Conservation (phyloP, 768 basidiomycete genomes). For the Exsudoporus frostii region DNA sequence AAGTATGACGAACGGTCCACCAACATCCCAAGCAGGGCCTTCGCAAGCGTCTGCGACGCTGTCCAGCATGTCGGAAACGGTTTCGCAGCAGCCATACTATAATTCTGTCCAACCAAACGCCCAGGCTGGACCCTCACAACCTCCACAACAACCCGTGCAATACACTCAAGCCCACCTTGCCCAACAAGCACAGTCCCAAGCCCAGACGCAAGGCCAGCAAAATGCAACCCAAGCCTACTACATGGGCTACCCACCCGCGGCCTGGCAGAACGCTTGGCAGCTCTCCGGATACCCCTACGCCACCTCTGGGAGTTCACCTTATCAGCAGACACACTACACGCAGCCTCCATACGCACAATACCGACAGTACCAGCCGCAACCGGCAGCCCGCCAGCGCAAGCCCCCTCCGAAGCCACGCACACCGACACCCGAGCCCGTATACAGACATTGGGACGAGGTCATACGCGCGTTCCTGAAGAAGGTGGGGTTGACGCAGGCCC, state of each 20-base stretch:
- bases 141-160: constrained; percentile 13
- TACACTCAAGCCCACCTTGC: constrained; percentile 20
- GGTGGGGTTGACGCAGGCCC: constrained; percentile 55
- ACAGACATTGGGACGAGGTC: constrained; percentile 60
- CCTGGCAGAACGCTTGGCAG: constrained; percentile 34
- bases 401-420: constrained; percentile 26
- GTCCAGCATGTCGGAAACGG: constrained; percentile 8
- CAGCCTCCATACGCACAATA: constrained; percentile 35
- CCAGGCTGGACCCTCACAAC: constrained; percentile 18
- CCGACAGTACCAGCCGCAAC: constrained; percentile 31
- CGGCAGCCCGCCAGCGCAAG: constrained; percentile 29
- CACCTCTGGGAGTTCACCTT: constrained; percentile 28
- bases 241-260: constrained; percentile 32
- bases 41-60: constrained; percentile 22
- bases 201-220: constrained; percentile 24
- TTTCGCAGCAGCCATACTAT: constrained; percentile 9
- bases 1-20: constrained; percentile 40
- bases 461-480: constrained; percentile 51
- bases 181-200: constrained; percentile 19
- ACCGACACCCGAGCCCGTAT: constrained; percentile 42
- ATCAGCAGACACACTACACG: constrained; percentile 34
- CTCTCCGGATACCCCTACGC: constrained; percentile 33
- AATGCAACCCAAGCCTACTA: constrained; percentile 31
- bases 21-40: constrained; percentile 40
- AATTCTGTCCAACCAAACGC: constrained; percentile 12